phyloP scores from a whole-genome alignment of 306 rosid genomes.

The Inga leiocalycina region DNA sequence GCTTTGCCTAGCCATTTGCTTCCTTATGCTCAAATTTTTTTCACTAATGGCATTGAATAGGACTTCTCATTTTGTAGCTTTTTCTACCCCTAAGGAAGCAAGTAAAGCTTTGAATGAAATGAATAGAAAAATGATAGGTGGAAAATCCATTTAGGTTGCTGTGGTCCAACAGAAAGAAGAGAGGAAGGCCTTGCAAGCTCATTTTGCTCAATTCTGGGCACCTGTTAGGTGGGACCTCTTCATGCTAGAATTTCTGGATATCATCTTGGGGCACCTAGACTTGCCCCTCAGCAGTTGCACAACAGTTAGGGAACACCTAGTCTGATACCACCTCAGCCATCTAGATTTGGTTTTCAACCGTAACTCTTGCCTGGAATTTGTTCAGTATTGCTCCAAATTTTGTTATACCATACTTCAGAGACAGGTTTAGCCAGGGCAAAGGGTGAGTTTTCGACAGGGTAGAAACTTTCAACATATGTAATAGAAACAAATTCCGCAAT shows the following conservation, averaged over 20 bases:
- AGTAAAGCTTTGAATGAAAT: conserved; percentile 70
- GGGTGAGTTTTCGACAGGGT: conserved; percentile 56
- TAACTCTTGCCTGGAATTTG: conserved; percentile 80
- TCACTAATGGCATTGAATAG: too few species aligned
- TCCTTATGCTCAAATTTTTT: too few species aligned
- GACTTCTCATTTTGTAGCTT: too few species aligned
- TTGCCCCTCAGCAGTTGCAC: conserved; percentile 69
- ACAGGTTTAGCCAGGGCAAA: conserved; percentile 73
- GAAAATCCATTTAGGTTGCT: conserved; percentile 78
- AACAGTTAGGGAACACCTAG: conserved; percentile 72
- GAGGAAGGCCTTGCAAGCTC: conserved; percentile 82
- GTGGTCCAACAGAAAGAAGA: conserved; percentile 92
- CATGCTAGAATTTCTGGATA: conserved; percentile 63
- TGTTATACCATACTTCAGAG: conserved; percentile 75
- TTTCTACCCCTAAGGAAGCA: conserved; percentile 68
- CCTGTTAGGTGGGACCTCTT: conserved; percentile 57
- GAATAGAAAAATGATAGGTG: conserved; percentile 79
- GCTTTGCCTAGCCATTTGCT: too few species aligned
- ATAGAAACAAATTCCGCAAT: conserved; percentile 69
- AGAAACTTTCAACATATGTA: conserved; percentile 61
- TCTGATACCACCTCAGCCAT: conserved; percentile 68
- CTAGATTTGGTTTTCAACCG: conserved; percentile 78
- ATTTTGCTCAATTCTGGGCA: conserved; percentile 63
- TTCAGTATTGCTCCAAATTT: conserved; percentile 69
- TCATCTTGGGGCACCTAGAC: conserved; percentile 73